A percentile compares a stretch with the other conserved stretches of the same genome.
Conservation (phyloP, 805 yeast genomes). For the Lipomyces lipofer region DNA sequence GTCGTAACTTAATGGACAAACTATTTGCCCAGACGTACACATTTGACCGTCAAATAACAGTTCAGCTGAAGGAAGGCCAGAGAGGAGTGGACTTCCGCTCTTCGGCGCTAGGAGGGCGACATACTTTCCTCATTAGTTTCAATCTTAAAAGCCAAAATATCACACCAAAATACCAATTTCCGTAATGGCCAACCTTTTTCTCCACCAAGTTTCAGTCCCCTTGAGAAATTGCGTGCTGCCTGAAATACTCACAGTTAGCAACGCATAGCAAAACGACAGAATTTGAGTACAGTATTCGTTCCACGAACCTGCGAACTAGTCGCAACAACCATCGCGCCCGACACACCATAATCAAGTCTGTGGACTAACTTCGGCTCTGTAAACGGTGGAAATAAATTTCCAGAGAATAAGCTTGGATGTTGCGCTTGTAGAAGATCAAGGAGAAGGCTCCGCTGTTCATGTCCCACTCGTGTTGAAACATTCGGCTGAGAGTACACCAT, state of each 20-base stretch:
- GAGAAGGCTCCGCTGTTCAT: not conserved
- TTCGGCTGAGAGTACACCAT: constrained; percentile 10
- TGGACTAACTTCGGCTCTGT: constrained; percentile 27
- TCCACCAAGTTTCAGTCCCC: constrained; percentile 19
- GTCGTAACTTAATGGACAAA: not conserved
- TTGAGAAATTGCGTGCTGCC: constrained; percentile 21
- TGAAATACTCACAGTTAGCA: not conserved
- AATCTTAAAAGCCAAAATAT: too few species aligned
- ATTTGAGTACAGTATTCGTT: too few species aligned
- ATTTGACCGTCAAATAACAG: too few species aligned
- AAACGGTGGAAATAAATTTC: constrained; percentile 8
- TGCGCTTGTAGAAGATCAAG: constrained; percentile 6
- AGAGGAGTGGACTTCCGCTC: too few species aligned
- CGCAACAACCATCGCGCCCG: constrained; percentile 29
- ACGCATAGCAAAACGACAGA: not conserved
- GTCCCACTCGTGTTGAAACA: not conserved
- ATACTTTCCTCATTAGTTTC: not conserved
- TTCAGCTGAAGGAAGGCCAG: too few species aligned
- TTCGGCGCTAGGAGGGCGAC: too few species aligned
- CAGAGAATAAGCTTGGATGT: constrained; percentile 12
- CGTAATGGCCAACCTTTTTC: constrained; percentile 26
- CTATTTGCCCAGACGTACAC: too few species aligned
- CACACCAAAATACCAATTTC: constrained; percentile 19
- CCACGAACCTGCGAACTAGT: constrained; percentile 16
- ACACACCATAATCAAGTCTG: constrained; percentile 27